phyloP scores from a whole-genome alignment of 768 basidiomycete genomes.

The Serendipita sp. region DNA sequence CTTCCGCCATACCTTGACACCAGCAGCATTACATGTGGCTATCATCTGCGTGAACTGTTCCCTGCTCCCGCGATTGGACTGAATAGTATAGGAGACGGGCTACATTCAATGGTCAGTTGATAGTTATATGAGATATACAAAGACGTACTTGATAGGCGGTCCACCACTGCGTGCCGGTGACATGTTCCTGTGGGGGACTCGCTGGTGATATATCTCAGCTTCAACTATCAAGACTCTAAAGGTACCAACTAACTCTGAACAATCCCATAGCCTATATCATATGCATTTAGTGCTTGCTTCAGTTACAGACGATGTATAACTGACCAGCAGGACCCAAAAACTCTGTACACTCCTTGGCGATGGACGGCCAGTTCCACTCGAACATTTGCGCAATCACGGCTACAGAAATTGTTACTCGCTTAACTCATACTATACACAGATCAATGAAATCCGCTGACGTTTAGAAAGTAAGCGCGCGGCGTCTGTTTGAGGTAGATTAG shows the following conservation, averaged over 20 bases:
- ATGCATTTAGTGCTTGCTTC: too few relatives aligned
- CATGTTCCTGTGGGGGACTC: slow-evolving; percentile 41
- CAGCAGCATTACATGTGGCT: slow-evolving; percentile 33
- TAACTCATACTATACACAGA: too few relatives aligned
- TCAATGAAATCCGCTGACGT: too few relatives aligned
- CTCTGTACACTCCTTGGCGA: slow-evolving; percentile 45
- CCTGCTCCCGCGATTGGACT: slow-evolving; percentile 47
- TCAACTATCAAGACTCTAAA: too few relatives aligned
- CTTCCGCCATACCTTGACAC: slow-evolving; percentile 33
- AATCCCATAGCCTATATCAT: slow-evolving; percentile 30
- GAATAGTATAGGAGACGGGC: slow-evolving; percentile 41
- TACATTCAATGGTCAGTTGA: too few relatives aligned
- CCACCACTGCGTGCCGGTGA: slow-evolving; percentile 50
- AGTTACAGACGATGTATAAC: too few relatives aligned
- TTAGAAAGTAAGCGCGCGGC: too few relatives aligned
- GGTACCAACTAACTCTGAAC: slow-evolving; percentile 25
- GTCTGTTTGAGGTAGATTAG: too few relatives aligned
- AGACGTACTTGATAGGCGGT: slow-evolving; percentile 44
- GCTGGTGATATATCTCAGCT: slow-evolving; percentile 14
- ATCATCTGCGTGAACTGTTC: slow-evolving; percentile 35
- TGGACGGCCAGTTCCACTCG: slow-evolving; percentile 40
- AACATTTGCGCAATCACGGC: slow-evolving; percentile 55
- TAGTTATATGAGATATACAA: too few relatives aligned
- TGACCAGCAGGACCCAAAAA: slow-evolving; percentile 48
- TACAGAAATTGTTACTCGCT: neutral